These are phyloP conservation scores for Erodium texanum DNA, from an alignment of 441 rosid genomes.

Conservation along the genomic window DNA sequence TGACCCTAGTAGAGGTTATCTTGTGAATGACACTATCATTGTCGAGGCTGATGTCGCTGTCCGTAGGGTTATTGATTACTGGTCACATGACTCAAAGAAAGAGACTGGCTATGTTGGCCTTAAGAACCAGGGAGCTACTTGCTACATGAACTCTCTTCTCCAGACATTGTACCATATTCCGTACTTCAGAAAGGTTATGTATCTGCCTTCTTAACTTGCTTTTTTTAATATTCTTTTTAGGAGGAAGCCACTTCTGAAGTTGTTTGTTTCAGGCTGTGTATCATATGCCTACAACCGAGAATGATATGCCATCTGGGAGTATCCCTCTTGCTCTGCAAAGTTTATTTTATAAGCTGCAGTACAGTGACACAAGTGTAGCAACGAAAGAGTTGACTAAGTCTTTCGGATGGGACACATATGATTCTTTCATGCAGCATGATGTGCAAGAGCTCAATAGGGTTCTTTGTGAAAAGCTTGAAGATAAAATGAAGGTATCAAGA, in stretches of 20 bases:
- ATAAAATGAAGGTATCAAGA: conserved; percentile 51
- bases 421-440: conserved; percentile 78
- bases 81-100: conserved; percentile 64
- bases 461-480: conserved; percentile 68
- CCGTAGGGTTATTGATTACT: conserved; percentile 56
- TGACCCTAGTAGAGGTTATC: conserved; percentile 58
- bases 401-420: conserved; percentile 76
- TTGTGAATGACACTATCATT: conserved; percentile 48
- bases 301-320: conserved; percentile 62
- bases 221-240: conserved; percentile 13
- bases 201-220: conserved; percentile 10
- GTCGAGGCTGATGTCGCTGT: conserved; percentile 71
- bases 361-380: conserved; percentile 64
- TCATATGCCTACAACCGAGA: conserved; percentile 77
- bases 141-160: conserved; percentile 73
- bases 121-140: conserved; percentile 76
- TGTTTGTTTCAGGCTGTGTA: conserved; percentile 52
- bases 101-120: conserved; percentile 78
- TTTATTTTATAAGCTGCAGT: conserved; percentile 68
- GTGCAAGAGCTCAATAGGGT: conserved; percentile 79
- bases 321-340: conserved; percentile 73
- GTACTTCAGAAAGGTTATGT: conserved; percentile 55
- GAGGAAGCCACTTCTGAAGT: conserved; percentile 10
- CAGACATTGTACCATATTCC: conserved; percentile 74
- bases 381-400: conserved; percentile 70